Evolutionary conservation across 1,139 yeast species (phyloP).

Genomic region (Candida glucosophila): DNA sequence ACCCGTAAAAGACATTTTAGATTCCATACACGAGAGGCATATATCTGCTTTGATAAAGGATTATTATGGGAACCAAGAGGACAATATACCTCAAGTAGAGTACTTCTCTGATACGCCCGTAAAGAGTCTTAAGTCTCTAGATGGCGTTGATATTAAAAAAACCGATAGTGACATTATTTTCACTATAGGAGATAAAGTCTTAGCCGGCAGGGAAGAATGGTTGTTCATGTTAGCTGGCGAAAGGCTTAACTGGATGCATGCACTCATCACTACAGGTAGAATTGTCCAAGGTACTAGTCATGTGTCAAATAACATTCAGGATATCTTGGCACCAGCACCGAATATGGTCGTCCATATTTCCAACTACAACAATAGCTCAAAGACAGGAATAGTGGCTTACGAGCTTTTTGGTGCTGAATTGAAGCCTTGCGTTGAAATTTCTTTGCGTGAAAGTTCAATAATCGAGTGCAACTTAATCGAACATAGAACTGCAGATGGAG

Average conservation of each 20-base stretch:
- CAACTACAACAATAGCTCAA: slow-evolving; percentile 38
- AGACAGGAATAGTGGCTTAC: slow-evolving; percentile 53
- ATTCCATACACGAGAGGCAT: slow-evolving; percentile 85
- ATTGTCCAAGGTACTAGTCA: slow-evolving; percentile 81
- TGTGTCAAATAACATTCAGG: slow-evolving; percentile 68
- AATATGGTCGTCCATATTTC: slow-evolving; percentile 59
- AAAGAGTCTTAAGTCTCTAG: slow-evolving; percentile 12
- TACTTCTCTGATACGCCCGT: slow-evolving; percentile 71
- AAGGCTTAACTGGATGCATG: slow-evolving; percentile 81
- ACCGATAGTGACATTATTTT: slow-evolving; percentile 21
- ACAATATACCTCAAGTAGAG: slow-evolving; percentile 79
- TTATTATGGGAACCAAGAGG: slow-evolving; percentile 58
- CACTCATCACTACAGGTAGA: slow-evolving; percentile 71
- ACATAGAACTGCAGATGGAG: slow-evolving; percentile 74
- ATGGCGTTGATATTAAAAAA: slow-evolving; percentile 30
- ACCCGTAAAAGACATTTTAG: slow-evolving; percentile 87
- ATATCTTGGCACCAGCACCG: slow-evolving; percentile 68
- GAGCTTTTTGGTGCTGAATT: slow-evolving; percentile 70
- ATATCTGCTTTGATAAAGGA: slow-evolving; percentile 61
- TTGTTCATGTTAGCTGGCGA: slow-evolving; percentile 74
- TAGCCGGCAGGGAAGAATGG: slow-evolving; percentile 58
- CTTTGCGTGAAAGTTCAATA: slow-evolving; percentile 33
- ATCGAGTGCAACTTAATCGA: slow-evolving; percentile 77
- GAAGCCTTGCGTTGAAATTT: slow-evolving; percentile 61
- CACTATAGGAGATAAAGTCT: slow-evolving; percentile 5